Evolutionary conservation across 306 rosid genomes (phyloP), one percentile per base, ranked within the genome.

Genomic region (Betula pendula): DNA sequence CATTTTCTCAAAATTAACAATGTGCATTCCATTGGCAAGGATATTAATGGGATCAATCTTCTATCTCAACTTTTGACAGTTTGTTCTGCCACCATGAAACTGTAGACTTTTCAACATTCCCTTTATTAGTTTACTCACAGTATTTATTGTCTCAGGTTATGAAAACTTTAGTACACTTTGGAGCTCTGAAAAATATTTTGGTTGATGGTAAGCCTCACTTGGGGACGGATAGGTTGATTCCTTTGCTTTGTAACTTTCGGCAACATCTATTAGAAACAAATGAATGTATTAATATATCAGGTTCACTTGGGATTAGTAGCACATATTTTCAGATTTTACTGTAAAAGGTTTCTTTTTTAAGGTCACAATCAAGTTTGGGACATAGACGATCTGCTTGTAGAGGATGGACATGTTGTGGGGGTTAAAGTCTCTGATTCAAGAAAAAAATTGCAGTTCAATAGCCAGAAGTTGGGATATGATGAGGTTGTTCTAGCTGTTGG

Each of bases 171-270:
- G 96, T 95, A 82, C 95, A 83, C 68, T 89, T 95, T 88, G 97
- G 98, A 55, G 97, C 98, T 86, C 95, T 96, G 59, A 56, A 89
- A 83, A 86, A 85, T 67, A 95, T 95, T 78, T 88, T 95, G 82
- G 78, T 95, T 56, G 84, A 87, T 68, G 97, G 97, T 74, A 95
- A 92, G 85, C 98, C 98, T 79, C 98, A 95, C 82, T 84, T 95
- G 68, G 98, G 98, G 79, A 95, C 98, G 25, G 97, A 92, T 87
- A 95, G 85, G 79, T 83, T 95, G 96, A 83, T 95, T 88, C 97
- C 97, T 33, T 84, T 95, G 80, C 95, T 95, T 81, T 96, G 93
- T 72, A 95, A 89, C 86, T 87, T 95, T 77, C 93, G 98, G 85
- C 82, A 74, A 75, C 97, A 95, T 82, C 83, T 95, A 24, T 27